These are phyloP conservation scores for Trichopus zeylanicus DNA, from an alignment of 116 monocot genomes.

Conservation along the genomic window DNA sequence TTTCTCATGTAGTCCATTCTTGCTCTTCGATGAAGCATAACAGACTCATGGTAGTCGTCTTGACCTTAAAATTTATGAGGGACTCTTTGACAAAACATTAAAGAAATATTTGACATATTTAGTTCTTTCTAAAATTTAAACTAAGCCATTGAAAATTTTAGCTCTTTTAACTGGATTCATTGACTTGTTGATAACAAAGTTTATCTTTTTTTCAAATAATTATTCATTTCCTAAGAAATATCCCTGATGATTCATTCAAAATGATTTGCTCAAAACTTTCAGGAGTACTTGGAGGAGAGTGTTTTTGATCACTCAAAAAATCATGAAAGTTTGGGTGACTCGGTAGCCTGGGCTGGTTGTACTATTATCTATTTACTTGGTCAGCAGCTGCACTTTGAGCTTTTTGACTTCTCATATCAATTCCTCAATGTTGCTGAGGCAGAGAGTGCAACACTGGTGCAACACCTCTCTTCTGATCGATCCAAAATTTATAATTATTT, in stretches of 20 bases:
- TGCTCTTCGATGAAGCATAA: too few relatives aligned
- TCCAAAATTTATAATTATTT: conserved; percentile 29
- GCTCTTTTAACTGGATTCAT: too few relatives aligned
- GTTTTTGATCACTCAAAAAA: conserved; percentile 41
- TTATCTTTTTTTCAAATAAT: background rate
- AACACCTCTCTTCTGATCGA: conserved; percentile 35
- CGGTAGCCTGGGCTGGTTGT: conserved; percentile 96
- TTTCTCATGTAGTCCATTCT: too few relatives aligned
- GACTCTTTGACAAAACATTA: too few relatives aligned
- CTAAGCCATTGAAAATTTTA: too few relatives aligned
- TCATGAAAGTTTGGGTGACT: conserved; percentile 61
- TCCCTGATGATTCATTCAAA: background rate
- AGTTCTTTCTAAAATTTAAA: too few relatives aligned
- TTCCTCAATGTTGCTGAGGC: conserved; percentile 92
- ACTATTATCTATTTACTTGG: conserved; percentile 91
- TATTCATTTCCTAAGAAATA: too few relatives aligned
- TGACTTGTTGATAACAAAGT: too few relatives aligned
- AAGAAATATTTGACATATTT: too few relatives aligned
- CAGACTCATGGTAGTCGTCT: too few relatives aligned
- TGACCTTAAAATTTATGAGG: too few relatives aligned
- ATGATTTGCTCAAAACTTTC: conserved; percentile 2
- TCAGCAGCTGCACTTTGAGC: conserved; percentile 91
- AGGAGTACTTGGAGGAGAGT: conserved; percentile 82
- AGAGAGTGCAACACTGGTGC: conserved; percentile 38
- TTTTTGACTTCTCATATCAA: conserved; percentile 94